phyloP scores from a whole-genome alignment of 345 rosid genomes.

The Physaria fendleri region DNA sequence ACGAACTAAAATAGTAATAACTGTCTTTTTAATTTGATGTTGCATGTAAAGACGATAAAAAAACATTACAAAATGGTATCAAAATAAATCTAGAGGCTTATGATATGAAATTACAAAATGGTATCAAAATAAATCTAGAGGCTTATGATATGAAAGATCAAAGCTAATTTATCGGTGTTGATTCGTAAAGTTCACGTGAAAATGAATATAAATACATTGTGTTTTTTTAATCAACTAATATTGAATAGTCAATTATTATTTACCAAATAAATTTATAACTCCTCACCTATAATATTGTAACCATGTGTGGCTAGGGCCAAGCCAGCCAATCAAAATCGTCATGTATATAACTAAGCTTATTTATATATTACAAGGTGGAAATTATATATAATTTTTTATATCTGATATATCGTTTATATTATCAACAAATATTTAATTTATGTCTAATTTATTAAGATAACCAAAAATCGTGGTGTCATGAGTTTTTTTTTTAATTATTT shows the following conservation, averaged over 20 bases:
- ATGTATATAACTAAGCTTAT: not conserved
- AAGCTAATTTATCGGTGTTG: not conserved
- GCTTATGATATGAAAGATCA: not conserved
- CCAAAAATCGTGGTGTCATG: not conserved
- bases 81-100: no score
- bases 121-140: not conserved
- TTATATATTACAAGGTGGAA: not conserved
- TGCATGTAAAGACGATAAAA: no score
- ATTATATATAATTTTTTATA: not conserved
- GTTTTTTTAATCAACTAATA: not conserved
- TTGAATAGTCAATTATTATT: conserved; percentile 4
- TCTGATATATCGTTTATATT: not conserved
- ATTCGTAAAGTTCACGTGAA: not conserved
- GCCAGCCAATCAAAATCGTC: not conserved
- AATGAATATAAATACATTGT: not conserved
- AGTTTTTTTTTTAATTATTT: no score
- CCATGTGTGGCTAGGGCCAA: not conserved
- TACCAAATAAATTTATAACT: not conserved
- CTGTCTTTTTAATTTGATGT: no score
- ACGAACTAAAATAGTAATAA: not conserved
- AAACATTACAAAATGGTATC: no score
- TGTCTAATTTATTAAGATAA: not conserved
- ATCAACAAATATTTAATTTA: not conserved
- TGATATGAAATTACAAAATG: no score
- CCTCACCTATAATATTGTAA: conserved; percentile 4